Percentiles rank a stretch among this genome's conserved stretches.
Conservation (phyloP, 371 early-diverging fungal genomes). For the Mucor velutinosus region DNA sequence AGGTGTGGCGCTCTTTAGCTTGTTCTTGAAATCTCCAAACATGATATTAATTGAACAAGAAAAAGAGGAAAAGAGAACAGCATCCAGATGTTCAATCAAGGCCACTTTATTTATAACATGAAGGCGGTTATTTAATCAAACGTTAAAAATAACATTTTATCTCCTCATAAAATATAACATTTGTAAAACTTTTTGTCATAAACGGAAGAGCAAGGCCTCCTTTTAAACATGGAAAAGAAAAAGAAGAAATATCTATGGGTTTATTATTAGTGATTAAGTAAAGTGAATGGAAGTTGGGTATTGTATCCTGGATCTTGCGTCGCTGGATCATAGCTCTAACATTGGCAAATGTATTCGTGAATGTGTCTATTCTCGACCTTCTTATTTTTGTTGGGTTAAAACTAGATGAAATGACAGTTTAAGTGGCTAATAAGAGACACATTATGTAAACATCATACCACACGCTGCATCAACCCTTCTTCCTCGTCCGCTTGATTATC, state of each 20-base stretch:
- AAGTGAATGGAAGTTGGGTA: background rate
- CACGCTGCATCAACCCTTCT: conserved; percentile 16
- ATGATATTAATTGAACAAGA: background rate
- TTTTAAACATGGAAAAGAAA: background rate
- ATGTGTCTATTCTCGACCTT: background rate
- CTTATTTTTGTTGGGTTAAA: conserved; percentile 1
- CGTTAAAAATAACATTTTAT: background rate
- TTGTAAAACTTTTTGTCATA: background rate
- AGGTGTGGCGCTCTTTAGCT: conserved; percentile 12
- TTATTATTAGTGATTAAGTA: background rate
- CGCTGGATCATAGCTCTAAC: background rate
- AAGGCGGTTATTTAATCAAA: conserved; percentile 6
- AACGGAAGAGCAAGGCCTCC: background rate
- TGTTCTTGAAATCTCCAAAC: conserved; percentile 17
- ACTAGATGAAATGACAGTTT: background rate
- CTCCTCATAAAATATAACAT: background rate
- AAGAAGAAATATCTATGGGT: background rate
- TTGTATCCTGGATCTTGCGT: background rate
- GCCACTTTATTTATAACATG: conserved; percentile 3
- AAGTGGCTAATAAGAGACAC: background rate
- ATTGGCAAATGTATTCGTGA: background rate
- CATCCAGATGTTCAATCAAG: background rate
- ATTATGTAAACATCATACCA: background rate
- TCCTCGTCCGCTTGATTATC: conserved; percentile 13
- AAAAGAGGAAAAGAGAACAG: background rate